These are phyloP conservation scores for Thielaviopsis punctulata DNA, from an alignment of 2,329 filamentous ascomycete species.

Conservation along the genomic window DNA sequence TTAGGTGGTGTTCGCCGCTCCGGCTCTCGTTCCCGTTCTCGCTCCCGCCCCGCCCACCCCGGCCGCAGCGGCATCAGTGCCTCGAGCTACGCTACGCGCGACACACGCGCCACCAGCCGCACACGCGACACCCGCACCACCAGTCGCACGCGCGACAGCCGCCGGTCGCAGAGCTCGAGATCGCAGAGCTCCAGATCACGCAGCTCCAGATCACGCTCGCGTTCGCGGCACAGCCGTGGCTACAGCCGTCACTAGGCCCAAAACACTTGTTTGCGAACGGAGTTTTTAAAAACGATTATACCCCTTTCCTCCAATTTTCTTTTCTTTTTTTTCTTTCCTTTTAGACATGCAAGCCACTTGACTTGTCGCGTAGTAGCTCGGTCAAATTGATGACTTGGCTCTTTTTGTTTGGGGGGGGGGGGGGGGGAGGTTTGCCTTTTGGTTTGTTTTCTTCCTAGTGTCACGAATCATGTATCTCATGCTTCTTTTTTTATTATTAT, in stretches of 20 bases:
- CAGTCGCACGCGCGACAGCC: constrained; percentile 19
- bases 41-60: constrained; percentile 1
- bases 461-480: background rate
- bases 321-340: no score
- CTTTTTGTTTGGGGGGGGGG: no score
- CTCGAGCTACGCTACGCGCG: constrained; percentile 3
- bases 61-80: constrained; percentile 5
- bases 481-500: background rate
- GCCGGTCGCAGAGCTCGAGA: constrained; percentile 13
- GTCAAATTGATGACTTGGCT: no score
- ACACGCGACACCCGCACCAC: constrained; percentile 12
- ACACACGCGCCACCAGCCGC: constrained; percentile 7
- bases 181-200: constrained; percentile 1
- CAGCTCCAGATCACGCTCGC: background rate
- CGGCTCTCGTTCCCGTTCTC: constrained; percentile 24
- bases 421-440: no score
- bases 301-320: no score
- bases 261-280: background rate
- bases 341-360: no score
- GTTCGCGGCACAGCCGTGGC: constrained; percentile 2
- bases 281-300: no score
- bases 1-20: constrained; percentile 25
- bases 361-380: no score
- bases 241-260: constrained; percentile 1
- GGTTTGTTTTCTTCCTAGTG: background rate